Conservation (phyloP, 768 basidiomycete genomes). For the Boletus edulis region DNA sequence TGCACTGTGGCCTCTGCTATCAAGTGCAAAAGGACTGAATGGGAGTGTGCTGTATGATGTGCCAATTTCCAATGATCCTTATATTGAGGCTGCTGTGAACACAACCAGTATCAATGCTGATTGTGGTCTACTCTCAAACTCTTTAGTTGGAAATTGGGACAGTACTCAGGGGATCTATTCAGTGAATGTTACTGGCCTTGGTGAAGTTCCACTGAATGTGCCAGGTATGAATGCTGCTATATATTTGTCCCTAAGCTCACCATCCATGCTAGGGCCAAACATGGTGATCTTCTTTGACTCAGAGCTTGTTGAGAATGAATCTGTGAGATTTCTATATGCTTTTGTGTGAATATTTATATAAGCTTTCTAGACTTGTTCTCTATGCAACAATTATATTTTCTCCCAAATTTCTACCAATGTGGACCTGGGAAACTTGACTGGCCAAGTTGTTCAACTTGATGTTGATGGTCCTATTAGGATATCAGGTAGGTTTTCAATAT, state of each 20-base stretch:
- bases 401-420: not conserved
- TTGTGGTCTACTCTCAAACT: constrained; percentile 14
- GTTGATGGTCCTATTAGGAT: not conserved
- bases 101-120: constrained; percentile 14
- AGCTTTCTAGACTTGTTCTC: not conserved
- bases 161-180: not conserved
- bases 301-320: no score
- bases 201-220: not conserved
- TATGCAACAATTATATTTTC: not conserved
- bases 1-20: not conserved
- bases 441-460: not conserved
- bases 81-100: constrained; percentile 12
- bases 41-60: constrained; percentile 21
- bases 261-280: not conserved
- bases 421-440: not conserved
- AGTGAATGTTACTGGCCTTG: constrained; percentile 6
- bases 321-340: not conserved
- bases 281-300: not conserved
- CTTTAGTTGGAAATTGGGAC: not conserved
- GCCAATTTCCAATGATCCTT: not conserved
- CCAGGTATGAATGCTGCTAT: not conserved
- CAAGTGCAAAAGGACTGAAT: constrained; percentile 4
- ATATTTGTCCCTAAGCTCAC: not conserved
- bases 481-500: not conserved
- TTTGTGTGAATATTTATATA: not conserved